Evolutionary conservation across 176 grass and related monocot species (phyloP), one percentile per base, ranked within the genome.

Genomic region (Aegilops speltoides): DNA sequence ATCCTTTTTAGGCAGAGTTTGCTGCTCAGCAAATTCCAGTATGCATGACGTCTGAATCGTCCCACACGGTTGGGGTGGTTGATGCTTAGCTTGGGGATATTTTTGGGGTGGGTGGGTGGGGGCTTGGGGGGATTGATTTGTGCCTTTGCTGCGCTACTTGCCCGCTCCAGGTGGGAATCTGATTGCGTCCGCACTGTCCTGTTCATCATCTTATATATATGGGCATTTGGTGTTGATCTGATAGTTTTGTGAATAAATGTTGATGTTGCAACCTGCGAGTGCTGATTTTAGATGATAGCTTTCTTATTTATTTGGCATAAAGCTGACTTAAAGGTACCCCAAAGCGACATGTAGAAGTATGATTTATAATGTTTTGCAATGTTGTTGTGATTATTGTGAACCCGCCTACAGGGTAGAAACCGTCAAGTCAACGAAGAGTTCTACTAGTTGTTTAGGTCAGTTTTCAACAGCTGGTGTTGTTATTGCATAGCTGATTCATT

Each of bases 401-500:
- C 52, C 50, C 16, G 8, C 60, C 34, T 62, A 15, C 3, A 34
- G 0, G 10, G 24, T 38, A 50, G 22, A 64, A 73, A 20, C 0
- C 4, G 4, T 8, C 14, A 45, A 75, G 13, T 68, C 36, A 66
- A 67, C 36, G 7, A 74, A 67, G 11, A 65, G 15, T 15, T 59
- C 6, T 23, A 7, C 31, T 66, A 1, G 7, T 12, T 3, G 72
- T 65, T 43, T 9, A 43, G 22, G 14, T 17, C 11, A 25, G 24
- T 36, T 79, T 67, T 15, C 1, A 79, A 40, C 8, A 16, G 28
- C n/a, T 46, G 70, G 12, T 62, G 46, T 8, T 22, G 32, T 22
- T 75, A 8, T 50, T 50, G 45, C 34, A 46, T 80, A 64, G 20
- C 64, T 91, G 31, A 85, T 22, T 77, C 52, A 26, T 9, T 38